Evolutionary conservation across 2,329 filamentous ascomycete species (phyloP), one percentile per base, ranked within the genome.

Genomic region (Penicillium brevicompactum): DNA sequence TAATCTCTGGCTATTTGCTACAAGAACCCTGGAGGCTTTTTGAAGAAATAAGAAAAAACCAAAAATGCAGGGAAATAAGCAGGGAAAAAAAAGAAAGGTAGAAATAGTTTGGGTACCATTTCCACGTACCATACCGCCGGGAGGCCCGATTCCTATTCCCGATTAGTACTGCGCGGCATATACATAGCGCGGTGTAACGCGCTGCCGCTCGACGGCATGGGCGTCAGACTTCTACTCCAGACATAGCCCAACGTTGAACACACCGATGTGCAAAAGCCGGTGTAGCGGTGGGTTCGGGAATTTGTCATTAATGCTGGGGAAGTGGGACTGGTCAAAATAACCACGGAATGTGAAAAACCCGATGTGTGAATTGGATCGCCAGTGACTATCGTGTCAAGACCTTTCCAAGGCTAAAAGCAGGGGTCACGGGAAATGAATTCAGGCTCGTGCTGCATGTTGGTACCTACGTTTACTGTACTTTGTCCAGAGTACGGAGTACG

Each of bases 121-220:
- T 30, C 31, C 47, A 21, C n/a, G 38, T 40, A 38, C 21, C 41
- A 27, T 32, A 16, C 27, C 37, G 38, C 41, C 27, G 30, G 27
- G 38, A 21, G n/a, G 46, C 30, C 31, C 41, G 31, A 13, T 21
- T 30, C 21, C 16, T 18, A 16, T 52, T 45, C 52, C 41, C 27
- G n/a, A 54, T 51, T 34, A 27, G 52, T 34, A 24, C 47, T 37
- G 52, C 52, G 32, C 51, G 52, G 52, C 47, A 54, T 54, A 54
- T 46, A 46, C 47, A 51, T 46, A 42, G 41, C 34, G 47, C 32
- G 2, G 52, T 54, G 52, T 54, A 51, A 54, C 52, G 16, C 31
- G 5, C 40, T 30, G 14, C 34, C 42, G 30, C 46, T 43, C 30
- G 5, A 13, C 32, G 24, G 38, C 38, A 43, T 53, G 51, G 51